Conservation (phyloP, 768 basidiomycete genomes). For the Polyporus arcularius region DNA sequence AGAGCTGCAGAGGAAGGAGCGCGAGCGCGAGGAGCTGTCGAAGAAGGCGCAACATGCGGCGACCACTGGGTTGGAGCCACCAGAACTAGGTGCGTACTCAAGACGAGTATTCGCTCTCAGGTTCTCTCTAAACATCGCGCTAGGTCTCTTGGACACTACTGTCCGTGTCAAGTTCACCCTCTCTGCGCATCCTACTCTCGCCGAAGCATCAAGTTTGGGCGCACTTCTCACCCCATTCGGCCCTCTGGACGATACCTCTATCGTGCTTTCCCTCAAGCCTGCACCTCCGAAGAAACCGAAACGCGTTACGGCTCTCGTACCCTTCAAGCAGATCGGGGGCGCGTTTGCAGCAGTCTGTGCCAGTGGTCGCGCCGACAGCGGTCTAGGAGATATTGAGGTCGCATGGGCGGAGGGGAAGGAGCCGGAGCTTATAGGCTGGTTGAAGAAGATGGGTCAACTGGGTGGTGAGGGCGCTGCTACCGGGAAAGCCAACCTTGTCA, state of each 20-base stretch:
- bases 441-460: slow-evolving; percentile 48
- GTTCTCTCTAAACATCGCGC: background rate
- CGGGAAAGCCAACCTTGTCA: background rate
- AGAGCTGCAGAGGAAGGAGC: slow-evolving; percentile 47
- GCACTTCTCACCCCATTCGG: slow-evolving; percentile 63
- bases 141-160: slow-evolving; percentile 73
- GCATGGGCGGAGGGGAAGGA: slow-evolving; percentile 76
- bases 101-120: background rate
- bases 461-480: background rate
- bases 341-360: slow-evolving; percentile 78
- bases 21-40: slow-evolving; percentile 37
- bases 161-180: slow-evolving; percentile 70
- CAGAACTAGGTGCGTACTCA: slow-evolving; percentile 46
- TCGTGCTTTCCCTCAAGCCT: slow-evolving; percentile 69
- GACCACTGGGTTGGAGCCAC: slow-evolving; percentile 53
- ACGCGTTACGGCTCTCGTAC: slow-evolving; percentile 68
- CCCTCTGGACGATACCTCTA: slow-evolving; percentile 57
- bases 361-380: slow-evolving; percentile 50
- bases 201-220: slow-evolving; percentile 49
- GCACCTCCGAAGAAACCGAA: slow-evolving; percentile 59
- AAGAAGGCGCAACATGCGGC: slow-evolving; percentile 32
- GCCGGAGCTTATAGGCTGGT: slow-evolving; percentile 70
- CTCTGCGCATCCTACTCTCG: slow-evolving; percentile 57
- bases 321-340: slow-evolving; percentile 73
- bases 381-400: slow-evolving; percentile 64